phyloP scores from a whole-genome alignment of 116 monocot species.

The Trichopus zeylanicus region DNA sequence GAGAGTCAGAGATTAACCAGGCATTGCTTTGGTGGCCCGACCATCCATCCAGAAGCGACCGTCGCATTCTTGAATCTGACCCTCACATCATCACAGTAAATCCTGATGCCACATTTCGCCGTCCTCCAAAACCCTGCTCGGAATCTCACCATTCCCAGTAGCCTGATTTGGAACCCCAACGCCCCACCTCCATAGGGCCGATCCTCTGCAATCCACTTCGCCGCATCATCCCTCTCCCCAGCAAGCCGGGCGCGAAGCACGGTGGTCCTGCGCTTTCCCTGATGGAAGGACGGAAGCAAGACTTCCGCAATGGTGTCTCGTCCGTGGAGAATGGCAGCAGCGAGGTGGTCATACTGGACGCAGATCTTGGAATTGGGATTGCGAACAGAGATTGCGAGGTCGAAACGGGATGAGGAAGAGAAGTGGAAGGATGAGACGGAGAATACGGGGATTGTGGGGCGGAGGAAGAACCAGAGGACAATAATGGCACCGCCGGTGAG shows the following conservation, averaged over 20 bases:
- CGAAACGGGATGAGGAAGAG: conserved; percentile 35
- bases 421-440: conserved; percentile 28
- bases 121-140: conserved; percentile 12
- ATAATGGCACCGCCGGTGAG: conserved; percentile 29
- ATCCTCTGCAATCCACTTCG: background rate
- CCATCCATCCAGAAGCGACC: conserved; percentile 6
- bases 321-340: conserved; percentile 18
- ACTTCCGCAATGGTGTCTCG: conserved; percentile 18
- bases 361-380: conserved; percentile 47
- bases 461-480: conserved; percentile 60
- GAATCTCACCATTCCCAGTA: conserved; percentile 13
- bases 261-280: conserved; percentile 16
- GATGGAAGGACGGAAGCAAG: conserved; percentile 30
- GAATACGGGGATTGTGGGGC: conserved; percentile 45
- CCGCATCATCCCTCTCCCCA: conserved; percentile 11
- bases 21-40: conserved; percentile 16
- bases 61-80: conserved; percentile 13
- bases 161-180: conserved; percentile 13
- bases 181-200: background rate
- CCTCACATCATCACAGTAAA: conserved; percentile 16
- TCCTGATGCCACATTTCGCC: conserved; percentile 12
- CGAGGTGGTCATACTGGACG: conserved; percentile 16
- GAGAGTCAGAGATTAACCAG: conserved; percentile 13
- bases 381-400: conserved; percentile 20
- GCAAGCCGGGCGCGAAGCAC: conserved; percentile 5